Base-by-base conservation (phyloP, 2,329 filamentous ascomycete genomes). In the Calonectria pteridis region DNA sequence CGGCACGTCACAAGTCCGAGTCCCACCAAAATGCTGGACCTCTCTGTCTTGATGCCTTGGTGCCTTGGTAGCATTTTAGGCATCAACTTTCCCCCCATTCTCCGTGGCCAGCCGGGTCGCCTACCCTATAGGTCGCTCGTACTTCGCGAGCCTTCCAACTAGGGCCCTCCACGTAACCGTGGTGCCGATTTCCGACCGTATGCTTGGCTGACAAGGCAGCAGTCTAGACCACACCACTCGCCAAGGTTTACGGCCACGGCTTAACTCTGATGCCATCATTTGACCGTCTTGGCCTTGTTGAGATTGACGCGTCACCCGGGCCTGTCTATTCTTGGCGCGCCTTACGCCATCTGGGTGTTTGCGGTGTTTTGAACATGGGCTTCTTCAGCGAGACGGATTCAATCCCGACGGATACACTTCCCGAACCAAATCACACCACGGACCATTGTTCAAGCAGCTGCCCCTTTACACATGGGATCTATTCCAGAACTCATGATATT, bases 1-100 rank as follows among this genome's bases (percentile, higher is more conserved):
- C 46, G 64, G 67, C 70, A 74, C 63, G 67, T 71, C 50, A 67
- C 75, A 76, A 73, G 59, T 67, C 70, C 49, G 62, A 73, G 73
- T 75, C 75, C 76, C 72, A 72, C 73, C 69, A 65, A 64, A 59
- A 68, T 67, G 59, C 55, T 72, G 29, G 67, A 51, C 43, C 35
- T 55, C 65, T 62, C 31, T 4, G 33, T 37, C 62, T 67, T 55
- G 23, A 23, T 68, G 67, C 29, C 50, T 75, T 68, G 33, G 4
- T 69, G 72, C 74, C 68, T 78, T 46, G 29, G 31, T 16, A n/a
- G 1, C 0, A 13, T 28, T 0, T 67, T 55, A 78, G 77, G 75
- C 73, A 75, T 20, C 14, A 50, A 59, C 5, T 16, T 37, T 63
- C 10, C n/a, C 31, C 35, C 35, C 49, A 33, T 28, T 26, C 14